Evolutionary conservation across 2,329 filamentous ascomycete species (phyloP).

Genomic region (Colletotrichum echinochloae): DNA sequence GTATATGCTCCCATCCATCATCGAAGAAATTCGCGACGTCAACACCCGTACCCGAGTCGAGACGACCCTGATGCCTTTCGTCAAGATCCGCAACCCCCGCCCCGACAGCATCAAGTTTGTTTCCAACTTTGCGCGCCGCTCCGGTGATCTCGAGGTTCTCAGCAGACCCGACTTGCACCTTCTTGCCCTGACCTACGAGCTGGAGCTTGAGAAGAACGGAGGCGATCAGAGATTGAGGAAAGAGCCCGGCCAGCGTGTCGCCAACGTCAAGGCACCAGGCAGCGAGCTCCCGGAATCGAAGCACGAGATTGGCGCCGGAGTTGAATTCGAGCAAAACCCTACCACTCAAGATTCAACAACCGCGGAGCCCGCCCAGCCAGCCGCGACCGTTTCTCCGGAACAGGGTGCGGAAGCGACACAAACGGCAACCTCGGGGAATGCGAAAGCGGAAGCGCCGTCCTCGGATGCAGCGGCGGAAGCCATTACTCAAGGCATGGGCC

Average conservation of each 20-base stretch:
- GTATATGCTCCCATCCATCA: constrained; percentile 86
- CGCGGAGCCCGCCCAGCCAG: constrained; percentile 2
- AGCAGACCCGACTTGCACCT: constrained; percentile 91
- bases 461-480: constrained; percentile 24
- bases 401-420: constrained; percentile 17
- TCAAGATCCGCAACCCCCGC: constrained; percentile 80
- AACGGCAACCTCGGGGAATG: constrained; percentile 26
- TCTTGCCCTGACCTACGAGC: constrained; percentile 89
- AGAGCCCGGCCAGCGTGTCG: constrained; percentile 80
- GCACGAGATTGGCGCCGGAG: constrained; percentile 35
- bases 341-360: constrained; percentile 42
- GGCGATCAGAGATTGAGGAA: constrained; percentile 88
- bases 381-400: constrained; percentile 16
- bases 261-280: constrained; percentile 76
- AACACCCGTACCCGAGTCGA: constrained; percentile 84
- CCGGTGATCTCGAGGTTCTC: constrained; percentile 88
- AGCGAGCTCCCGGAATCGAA: constrained; percentile 44
- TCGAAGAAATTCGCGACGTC: constrained; percentile 89
- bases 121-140: constrained; percentile 86
- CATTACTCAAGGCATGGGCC: constrained; percentile 30
- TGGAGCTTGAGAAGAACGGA: constrained; percentile 92
- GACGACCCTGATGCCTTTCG: constrained; percentile 85
- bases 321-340: constrained; percentile 45
- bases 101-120: constrained; percentile 84
- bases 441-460: constrained; percentile 7